Base-by-base conservation (phyloP, 169 alveolate genomes). In the Plasmodium gonderi region DNA sequence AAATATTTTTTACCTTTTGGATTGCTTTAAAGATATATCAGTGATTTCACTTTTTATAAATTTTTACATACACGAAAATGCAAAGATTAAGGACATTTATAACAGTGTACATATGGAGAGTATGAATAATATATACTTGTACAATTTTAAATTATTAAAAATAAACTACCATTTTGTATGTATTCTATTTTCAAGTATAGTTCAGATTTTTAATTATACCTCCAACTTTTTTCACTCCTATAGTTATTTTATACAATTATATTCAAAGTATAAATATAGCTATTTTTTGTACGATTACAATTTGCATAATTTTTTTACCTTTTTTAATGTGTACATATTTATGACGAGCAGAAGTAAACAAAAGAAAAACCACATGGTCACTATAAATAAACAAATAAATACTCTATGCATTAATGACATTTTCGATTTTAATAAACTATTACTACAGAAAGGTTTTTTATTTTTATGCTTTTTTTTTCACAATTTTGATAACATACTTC, bases 261-360 rank as follows among this genome's bases (percentile, higher is more conserved):
- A 85, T 75, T 54, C 80, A 9, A 85, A 75, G 47, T 85, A 85
- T 67, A 85, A 85, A 85, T 85, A 75, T 60, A 85, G 79, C 17
- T 85, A 85, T 45, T 85, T 85, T 47, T 17, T 85, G 14, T 85
- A 85, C 64, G 33, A n/a, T 1, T 33, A 64, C 33, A 75, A 31
- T 2, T 14, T 31, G 33, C 72, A 65, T 75, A 75, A 31, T 54
- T 85, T 75, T 42, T 85, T 85, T 74, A 54, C 79, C 14, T 85
- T 85, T 29, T 85, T 74, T 31, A 85, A 85, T 85, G 42, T 85
- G 0, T 83, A 83, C 64, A 26, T 49, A 23, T 83, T 47, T 47
- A 33, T 42, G 40, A 36, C 45, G 17, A 47, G 54, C 14, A 72
- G 17, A 23, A 31, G 33, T 36, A 36, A 54, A 49, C 40, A 44